These are phyloP conservation scores for Thelonectria discophora DNA, from an alignment of 2,329 filamentous ascomycete species.

Conservation along the genomic window DNA sequence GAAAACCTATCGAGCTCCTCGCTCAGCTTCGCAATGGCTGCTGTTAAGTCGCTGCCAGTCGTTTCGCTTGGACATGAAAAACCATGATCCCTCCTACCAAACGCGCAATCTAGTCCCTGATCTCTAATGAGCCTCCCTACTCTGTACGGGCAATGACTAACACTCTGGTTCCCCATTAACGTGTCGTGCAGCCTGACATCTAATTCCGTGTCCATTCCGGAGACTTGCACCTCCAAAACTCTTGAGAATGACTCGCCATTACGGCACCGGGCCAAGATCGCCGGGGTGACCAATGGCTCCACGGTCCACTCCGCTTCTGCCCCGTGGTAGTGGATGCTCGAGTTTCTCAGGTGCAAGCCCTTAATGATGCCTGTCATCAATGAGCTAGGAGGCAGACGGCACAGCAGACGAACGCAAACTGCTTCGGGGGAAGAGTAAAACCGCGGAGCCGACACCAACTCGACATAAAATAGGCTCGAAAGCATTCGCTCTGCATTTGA, in stretches of 20 bases:
- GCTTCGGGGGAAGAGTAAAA: background rate
- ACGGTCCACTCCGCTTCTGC: background rate
- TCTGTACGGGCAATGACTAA: conserved; percentile 2
- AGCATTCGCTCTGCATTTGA: background rate
- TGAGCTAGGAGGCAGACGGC: background rate
- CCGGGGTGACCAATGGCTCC: background rate
- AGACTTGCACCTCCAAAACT: background rate
- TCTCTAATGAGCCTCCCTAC: conserved; percentile 1
- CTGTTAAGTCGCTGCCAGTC: background rate
- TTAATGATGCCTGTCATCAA: background rate
- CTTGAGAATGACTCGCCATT: background rate
- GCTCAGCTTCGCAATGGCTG: background rate
- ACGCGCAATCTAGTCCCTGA: background rate
- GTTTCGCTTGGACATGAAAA: background rate
- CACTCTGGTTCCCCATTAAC: background rate
- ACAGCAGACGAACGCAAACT: background rate
- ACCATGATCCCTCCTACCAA: conserved; percentile 2
- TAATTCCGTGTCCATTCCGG: background rate
- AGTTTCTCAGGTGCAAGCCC: background rate
- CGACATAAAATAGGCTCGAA: conserved; percentile 1
- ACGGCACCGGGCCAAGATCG: background rate
- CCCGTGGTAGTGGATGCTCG: background rate
- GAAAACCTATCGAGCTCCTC: background rate
- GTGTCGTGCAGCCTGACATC: background rate
- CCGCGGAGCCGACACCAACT: background rate